Evolutionary conservation across 768 basidiomycete genomes (phyloP).

Genomic region (Termitomyces titanicus): DNA sequence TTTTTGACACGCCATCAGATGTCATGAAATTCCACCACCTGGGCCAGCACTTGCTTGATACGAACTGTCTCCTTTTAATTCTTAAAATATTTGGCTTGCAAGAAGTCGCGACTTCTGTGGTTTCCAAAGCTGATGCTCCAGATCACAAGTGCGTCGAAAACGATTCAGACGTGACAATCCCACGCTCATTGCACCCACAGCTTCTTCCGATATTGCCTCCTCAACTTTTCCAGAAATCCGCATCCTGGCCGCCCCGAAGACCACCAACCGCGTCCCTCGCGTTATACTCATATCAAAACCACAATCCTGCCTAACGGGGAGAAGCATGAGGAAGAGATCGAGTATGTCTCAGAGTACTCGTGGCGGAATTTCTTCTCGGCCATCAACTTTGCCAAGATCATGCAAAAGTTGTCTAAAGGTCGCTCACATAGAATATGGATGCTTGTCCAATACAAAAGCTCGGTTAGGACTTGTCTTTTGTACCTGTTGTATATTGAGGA

Average conservation of each 20-base stretch:
- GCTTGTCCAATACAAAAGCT: conserved; percentile 97
- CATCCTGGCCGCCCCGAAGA: conserved; percentile 62
- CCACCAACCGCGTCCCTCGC: conserved; percentile 54
- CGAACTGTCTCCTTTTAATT: conserved; percentile 89
- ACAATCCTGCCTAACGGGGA: conserved; percentile 68
- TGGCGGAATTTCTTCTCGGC: conserved; percentile 98
- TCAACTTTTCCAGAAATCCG: conserved; percentile 68
- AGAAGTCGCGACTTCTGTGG: conserved; percentile 79
- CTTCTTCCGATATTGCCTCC: conserved; percentile 93
- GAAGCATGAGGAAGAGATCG: conserved; percentile 81
- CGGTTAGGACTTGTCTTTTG: conserved; percentile 51
- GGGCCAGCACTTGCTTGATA: conserved; percentile 92
- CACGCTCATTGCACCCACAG: conserved; percentile 36
- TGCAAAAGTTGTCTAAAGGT: conserved; percentile 96
- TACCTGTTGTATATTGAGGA: background rate
- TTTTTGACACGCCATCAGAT: conserved; percentile 44
- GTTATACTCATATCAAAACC: conserved; percentile 54
- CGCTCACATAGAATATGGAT: conserved; percentile 93
- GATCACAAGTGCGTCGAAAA: conserved; percentile 64
- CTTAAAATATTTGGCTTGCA: conserved; percentile 98
- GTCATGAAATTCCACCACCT: conserved; percentile 98
- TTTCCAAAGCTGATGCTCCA: conserved; percentile 85
- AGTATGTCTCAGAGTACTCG: conserved; percentile 90
- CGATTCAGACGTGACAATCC: background rate
- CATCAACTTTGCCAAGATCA: conserved; percentile 96